Conservation (phyloP, 371 early-diverging fungal genomes). For the Mucor sp. region DNA sequence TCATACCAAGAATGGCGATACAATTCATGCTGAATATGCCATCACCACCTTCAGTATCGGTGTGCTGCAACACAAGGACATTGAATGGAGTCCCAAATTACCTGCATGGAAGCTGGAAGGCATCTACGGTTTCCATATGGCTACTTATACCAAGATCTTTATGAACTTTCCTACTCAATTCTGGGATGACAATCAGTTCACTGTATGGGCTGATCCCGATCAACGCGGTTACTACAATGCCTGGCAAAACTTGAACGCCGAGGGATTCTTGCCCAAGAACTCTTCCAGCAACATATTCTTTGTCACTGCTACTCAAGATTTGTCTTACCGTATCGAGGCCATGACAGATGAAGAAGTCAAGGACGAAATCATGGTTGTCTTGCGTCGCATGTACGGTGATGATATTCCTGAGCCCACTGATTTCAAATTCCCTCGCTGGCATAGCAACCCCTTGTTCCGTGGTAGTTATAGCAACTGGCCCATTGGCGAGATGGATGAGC, state of each 20-base stretch:
- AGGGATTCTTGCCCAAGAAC: constrained; percentile 29
- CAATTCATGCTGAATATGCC: constrained; percentile 48
- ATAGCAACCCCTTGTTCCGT: constrained; percentile 36
- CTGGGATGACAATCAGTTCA: constrained; percentile 51
- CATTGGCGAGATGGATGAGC: constrained; percentile 46
- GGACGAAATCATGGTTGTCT: constrained; percentile 33
- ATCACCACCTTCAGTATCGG: constrained; percentile 50
- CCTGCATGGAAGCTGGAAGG: constrained; percentile 53
- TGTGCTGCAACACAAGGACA: constrained; percentile 43
- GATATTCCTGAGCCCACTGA: constrained; percentile 36
- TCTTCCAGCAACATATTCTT: constrained; percentile 36
- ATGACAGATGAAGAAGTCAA: constrained; percentile 33
- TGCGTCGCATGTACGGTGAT: constrained; percentile 36
- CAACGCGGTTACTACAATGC: constrained; percentile 36
- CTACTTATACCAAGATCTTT: constrained; percentile 55
- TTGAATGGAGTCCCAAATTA: constrained; percentile 40
- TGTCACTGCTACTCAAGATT: constrained; percentile 36
- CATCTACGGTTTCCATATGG: constrained; percentile 50
- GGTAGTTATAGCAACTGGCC: constrained; percentile 51
- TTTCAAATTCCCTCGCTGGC: constrained; percentile 40
- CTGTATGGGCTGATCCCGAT: constrained; percentile 44
- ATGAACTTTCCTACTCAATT: constrained; percentile 45
- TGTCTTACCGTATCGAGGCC: constrained; percentile 27
- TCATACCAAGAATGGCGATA: constrained; percentile 31
- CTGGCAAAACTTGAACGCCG: constrained; percentile 40